Evolutionary conservation across 768 basidiomycete genomes (phyloP), one percentile per base, ranked within the genome.

Genomic region (Paxillus involutus): DNA sequence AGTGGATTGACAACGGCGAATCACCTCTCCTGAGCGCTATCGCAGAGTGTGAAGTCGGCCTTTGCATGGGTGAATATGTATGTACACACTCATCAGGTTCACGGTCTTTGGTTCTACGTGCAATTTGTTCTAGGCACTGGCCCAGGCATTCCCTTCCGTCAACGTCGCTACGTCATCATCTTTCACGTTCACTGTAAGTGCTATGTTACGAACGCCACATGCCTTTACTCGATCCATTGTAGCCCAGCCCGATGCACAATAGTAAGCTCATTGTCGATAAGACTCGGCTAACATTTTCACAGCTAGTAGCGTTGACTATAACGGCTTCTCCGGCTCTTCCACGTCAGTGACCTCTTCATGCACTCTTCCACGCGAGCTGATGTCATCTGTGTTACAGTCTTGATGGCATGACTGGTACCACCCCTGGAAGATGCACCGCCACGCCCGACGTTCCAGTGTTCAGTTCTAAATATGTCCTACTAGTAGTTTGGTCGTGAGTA

Each of bases 1-100:
- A 73, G 43, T 91, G 87, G 88, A 54, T 81, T 1, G 88, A 91
- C 51, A 74, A 91, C 56, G 88, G 88, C 14, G 37, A 55, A 10
- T 36, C 51, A 1, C 88, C 89, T 3, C 65, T 81, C 16, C 57
- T 80, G n/a, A 40, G 71, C 6, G 53, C 62, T 33, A 77, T 89
- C 45, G 86, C 86, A 4, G 64, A 79, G 0, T 77, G 80, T 47
- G 69, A 71, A 3, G 76, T 86, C 49, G 84, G 74, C 1, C 68
- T 91, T 32, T 90, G 80, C 57, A 77, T 75, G n/a, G 84, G 83
- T 9, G 63, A 78, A 8, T 64, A 74, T 70, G 86, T 85, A 53
- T 46, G 77, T 70, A 6, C 30, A 17, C 29, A 16, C 9, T 9
- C 35, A 19, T n/a, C n/a, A 24, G 43, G 26, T 35, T 40, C 33